Percentiles rank a stretch among this genome's conserved stretches.
phyloP scores from a whole-genome alignment of 345 rosid species.

The Litchi chinensis region DNA sequence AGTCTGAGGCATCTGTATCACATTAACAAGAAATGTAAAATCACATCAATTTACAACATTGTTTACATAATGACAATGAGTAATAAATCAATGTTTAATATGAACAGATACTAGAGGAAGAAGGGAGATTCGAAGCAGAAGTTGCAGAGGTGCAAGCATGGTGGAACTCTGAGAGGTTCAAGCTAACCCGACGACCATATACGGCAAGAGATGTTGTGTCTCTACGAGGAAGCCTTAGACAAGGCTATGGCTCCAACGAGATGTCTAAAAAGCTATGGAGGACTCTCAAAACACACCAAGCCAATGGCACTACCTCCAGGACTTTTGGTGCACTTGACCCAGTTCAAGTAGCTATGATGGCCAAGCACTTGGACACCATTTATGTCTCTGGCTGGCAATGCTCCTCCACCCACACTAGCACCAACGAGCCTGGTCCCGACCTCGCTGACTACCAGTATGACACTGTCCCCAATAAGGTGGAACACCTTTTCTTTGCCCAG shows the following conservation, averaged over 20 bases:
- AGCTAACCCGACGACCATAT: constrained; percentile 79
- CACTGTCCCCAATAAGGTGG: constrained; percentile 95
- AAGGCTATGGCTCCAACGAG: constrained; percentile 84
- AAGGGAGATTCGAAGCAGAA: constrained; percentile 85
- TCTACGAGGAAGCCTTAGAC: constrained; percentile 77
- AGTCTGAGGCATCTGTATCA: neutral
- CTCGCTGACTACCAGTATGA: constrained; percentile 97
- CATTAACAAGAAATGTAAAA: neutral
- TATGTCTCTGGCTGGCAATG: constrained; percentile 99
- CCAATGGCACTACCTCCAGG: constrained; percentile 86
- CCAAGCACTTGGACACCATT: constrained; percentile 81
- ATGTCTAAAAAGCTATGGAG: constrained; percentile 89
- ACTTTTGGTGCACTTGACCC: constrained; percentile 96
- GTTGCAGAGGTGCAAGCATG: constrained; percentile 94
- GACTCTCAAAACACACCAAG: constrained; percentile 88
- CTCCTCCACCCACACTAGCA: constrained; percentile 90
- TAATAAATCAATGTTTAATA: neutral
- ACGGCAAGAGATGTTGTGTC: constrained; percentile 87
- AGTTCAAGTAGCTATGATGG: constrained; percentile 97
- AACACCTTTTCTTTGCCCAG: constrained; percentile 90
- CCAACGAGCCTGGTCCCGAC: constrained; percentile 97
- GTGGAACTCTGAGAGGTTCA: constrained; percentile 99
- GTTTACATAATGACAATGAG: neutral
- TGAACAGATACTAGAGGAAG: constrained; percentile 84
- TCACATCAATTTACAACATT: neutral